Percentiles rank a stretch among this genome's conserved stretches.
Evolutionary conservation across 257 asterid species (phyloP).

Genomic region (Cinchona pubescens): DNA sequence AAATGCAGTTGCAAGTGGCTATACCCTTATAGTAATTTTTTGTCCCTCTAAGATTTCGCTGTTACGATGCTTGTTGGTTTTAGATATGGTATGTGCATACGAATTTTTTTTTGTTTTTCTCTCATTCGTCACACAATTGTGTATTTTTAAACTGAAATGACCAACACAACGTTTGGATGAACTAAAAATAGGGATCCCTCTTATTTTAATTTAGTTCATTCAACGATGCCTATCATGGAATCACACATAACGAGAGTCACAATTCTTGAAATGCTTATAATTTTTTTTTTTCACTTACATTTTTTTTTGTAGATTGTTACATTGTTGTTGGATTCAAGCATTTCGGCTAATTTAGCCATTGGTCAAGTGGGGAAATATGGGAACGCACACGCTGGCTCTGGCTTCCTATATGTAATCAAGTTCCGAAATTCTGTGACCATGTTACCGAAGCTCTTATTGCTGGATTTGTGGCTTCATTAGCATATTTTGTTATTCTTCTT

Average conservation of each 20-base stretch:
- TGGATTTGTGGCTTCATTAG: slow-evolving; percentile 57
- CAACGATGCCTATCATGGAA: too few species aligned
- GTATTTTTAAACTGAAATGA: too few species aligned
- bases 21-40: slow-evolving; percentile 56
- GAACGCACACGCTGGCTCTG: slow-evolving; percentile 79
- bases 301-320: slow-evolving; percentile 42
- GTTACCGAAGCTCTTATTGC: slow-evolving; percentile 56
- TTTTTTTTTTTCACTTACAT: background rate
- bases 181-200: too few species aligned
- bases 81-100: slow-evolving; percentile 75
- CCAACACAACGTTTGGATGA: too few species aligned
- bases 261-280: too few species aligned
- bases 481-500: slow-evolving; percentile 54
- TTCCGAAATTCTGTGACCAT: slow-evolving; percentile 72
- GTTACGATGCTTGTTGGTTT: slow-evolving; percentile 49
- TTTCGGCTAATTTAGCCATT: slow-evolving; percentile 68
- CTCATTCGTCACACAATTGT: too few species aligned
- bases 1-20: slow-evolving; percentile 61
- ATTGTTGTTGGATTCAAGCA: slow-evolving; percentile 67
- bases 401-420: slow-evolving; percentile 84
- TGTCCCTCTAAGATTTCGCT: slow-evolving; percentile 43
- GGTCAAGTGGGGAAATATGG: slow-evolving; percentile 75
- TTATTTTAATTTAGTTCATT: too few species aligned
- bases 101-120: background rate
- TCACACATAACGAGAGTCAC: too few species aligned